Evolutionary conservation across 164 flowering plant species (phyloP).

Genomic region (Tetracentron sinense): DNA sequence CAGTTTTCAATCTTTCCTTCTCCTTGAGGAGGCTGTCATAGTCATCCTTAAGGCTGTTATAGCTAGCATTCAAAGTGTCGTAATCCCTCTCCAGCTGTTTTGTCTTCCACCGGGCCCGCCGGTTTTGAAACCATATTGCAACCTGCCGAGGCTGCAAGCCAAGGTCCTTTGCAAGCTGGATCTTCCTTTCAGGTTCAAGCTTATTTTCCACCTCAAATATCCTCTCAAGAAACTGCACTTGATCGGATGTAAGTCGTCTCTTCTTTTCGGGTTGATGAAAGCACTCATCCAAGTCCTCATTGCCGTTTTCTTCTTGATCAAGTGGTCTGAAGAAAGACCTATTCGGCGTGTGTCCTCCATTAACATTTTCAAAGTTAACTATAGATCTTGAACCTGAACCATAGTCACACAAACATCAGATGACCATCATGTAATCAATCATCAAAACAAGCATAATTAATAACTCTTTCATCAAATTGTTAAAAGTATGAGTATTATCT

Average conservation of each 20-base stretch:
- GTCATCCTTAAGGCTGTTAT: constrained; percentile 48
- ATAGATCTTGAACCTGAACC: constrained; percentile 60
- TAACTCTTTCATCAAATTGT: not conserved
- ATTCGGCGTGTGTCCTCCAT: constrained; percentile 23
- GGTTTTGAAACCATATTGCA: constrained; percentile 56
- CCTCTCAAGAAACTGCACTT: constrained; percentile 65
- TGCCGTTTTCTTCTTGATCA: constrained; percentile 51
- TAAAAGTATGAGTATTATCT: too few relatives aligned
- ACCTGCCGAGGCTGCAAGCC: constrained; percentile 83
- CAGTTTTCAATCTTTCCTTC: constrained; percentile 54
- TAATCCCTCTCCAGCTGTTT: constrained; percentile 51
- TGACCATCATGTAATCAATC: not conserved
- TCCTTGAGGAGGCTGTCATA: constrained; percentile 55
- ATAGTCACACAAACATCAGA: constrained; percentile 8
- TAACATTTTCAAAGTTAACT: constrained; percentile 49
- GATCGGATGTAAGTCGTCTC: constrained; percentile 58
- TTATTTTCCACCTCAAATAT: constrained; percentile 76
- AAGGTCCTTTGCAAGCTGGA: constrained; percentile 65
- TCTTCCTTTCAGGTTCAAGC: constrained; percentile 82
- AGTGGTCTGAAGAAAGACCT: constrained; percentile 40
- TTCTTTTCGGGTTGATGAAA: constrained; percentile 72
- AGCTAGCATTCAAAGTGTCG: constrained; percentile 32
- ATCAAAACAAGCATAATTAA: too few relatives aligned
- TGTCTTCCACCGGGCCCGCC: constrained; percentile 51
- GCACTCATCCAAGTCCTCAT: constrained; percentile 61